Evolutionary conservation across 768 basidiomycete species (phyloP), one percentile per base, ranked within the genome.

Genomic region (Dioszegia aurantiaca): DNA sequence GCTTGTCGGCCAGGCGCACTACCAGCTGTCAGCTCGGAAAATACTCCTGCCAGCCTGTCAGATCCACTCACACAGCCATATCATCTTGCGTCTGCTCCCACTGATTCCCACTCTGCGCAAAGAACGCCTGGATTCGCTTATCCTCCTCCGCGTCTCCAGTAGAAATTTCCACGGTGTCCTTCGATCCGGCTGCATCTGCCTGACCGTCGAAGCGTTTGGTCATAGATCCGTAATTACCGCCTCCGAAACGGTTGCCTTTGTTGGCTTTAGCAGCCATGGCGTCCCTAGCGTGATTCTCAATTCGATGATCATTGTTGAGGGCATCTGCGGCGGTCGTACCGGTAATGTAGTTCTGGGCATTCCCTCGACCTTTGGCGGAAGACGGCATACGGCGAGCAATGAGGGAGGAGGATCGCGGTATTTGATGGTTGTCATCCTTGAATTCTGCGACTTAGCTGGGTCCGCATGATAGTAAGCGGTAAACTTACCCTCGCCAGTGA

Each of bases 31-130:
- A 59, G 58, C 28, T 31, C 3, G 11, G 33, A 6, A 33, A 33
- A 33, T 33, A 23, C 11, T 24, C 31, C 14, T 23, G 4, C n/a
- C 48, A 8, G 12, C 37, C 81, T 80, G 79, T 5, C 9, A 16
- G 12, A 53, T 3, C 21, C 21, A 47, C 52, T 41, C 16, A 99
- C 95, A 90, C 87, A 75, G 92, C 88, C 93, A 99, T 97, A 83
- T 94, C 91, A 83, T 97, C 92, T 80, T 97, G 91, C 73, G 92
- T 87, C 83, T 93, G 89, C 81, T 95, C 88, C 95, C 94, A 99
- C 78, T 92, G 89, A 63, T 89, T 86, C 39, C 86, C 86, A 78
- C 91, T 89, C 60, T 88, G 88, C 77, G 89, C 87, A 77, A 98
- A 93, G 89, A 99, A 95, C 67, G 93, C 93, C n/a, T 87, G 88